Conservation (phyloP, 768 basidiomycete genomes). For the Tulasnella sp. region DNA sequence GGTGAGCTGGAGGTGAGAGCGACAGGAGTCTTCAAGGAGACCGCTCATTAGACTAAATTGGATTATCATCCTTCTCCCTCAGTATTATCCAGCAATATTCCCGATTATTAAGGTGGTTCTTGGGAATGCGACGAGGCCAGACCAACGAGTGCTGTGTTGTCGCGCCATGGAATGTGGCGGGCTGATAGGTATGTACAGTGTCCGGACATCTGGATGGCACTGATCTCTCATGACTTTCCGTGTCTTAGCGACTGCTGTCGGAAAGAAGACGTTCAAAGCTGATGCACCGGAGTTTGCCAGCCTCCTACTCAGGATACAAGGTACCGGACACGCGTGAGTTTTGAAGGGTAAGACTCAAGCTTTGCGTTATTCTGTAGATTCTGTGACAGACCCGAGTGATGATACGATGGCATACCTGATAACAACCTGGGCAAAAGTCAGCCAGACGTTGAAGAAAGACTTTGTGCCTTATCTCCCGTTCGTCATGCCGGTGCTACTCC, state of each 20-base stretch:
- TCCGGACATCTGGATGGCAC: no score
- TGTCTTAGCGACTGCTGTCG: constrained; percentile 68
- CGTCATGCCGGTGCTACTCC: constrained; percentile 70
- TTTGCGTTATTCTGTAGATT: not conserved
- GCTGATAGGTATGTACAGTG: constrained; percentile 50
- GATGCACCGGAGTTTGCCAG: constrained; percentile 65
- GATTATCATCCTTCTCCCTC: no score
- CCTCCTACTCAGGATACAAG: constrained; percentile 64
- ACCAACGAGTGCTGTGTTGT: constrained; percentile 51
- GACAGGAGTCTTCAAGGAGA: not conserved
- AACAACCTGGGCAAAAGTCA: constrained; percentile 81
- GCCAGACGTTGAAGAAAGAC: constrained; percentile 71
- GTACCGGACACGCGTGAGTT: constrained; percentile 27
- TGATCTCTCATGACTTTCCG: not conserved
- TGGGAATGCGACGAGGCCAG: constrained; percentile 52
- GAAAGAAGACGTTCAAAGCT: constrained; percentile 61
- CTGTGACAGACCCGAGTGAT: constrained; percentile 53
- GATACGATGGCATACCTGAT: constrained; percentile 62
- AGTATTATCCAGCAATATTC: constrained; percentile 75
- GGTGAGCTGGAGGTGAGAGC: constrained; percentile 29
- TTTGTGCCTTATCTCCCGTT: constrained; percentile 79
- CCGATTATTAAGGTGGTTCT: constrained; percentile 68
- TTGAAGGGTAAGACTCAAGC: not conserved
- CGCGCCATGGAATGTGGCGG: constrained; percentile 92
- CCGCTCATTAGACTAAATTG: no score